Evolutionary conservation across 805 yeast species (phyloP), one percentile per base, ranked within the genome.

Genomic region (Candida verbasci): DNA sequence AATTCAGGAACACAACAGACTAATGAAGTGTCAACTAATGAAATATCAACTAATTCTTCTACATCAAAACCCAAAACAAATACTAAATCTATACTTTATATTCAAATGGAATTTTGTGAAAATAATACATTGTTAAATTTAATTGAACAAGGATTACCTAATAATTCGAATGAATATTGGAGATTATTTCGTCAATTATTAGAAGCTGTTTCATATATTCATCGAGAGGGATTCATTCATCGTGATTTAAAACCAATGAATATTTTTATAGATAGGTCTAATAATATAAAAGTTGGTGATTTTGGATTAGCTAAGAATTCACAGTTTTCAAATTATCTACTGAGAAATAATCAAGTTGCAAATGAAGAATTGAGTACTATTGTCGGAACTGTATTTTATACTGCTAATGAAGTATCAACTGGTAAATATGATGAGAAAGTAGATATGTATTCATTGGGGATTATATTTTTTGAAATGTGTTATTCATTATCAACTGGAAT

Each of bases 71-170:
- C 29, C 15, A 20, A 10, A 31, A 9, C 9, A 23, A 25, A 34
- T 7, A 4, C 34, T 27, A 49, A 45, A 44, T 83, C 89, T 36
- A 87, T 95, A 0, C 60, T 93, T 21, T 93, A 86, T 55, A 93
- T 93, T 47, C 99, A 93, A 54, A 93, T 93, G 99, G 98, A 93
- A 57, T 93, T 93, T 50, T 93, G 99, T 61, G 98, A 93, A 52
- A 93, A 91, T 53, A 86, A 86, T 40, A 91, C 99, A 0, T 61
- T 93, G 20, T 74, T 75, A 35, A 96, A 93, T 60, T 64, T 93
- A 42, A 91, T 93, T 31, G 75, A 71, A 37, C 74, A 77, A 27
- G 88, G 87, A 0, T 66, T 93, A 9, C 84, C 81, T 4, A 64
- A 64, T 8, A 77, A 84, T 33, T 66, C 86, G 0, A 83, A 77